Evolutionary conservation across 352 stramenopile species (phyloP), one percentile per base, ranked within the genome.

Genomic region (Phytopythium delawarense): DNA sequence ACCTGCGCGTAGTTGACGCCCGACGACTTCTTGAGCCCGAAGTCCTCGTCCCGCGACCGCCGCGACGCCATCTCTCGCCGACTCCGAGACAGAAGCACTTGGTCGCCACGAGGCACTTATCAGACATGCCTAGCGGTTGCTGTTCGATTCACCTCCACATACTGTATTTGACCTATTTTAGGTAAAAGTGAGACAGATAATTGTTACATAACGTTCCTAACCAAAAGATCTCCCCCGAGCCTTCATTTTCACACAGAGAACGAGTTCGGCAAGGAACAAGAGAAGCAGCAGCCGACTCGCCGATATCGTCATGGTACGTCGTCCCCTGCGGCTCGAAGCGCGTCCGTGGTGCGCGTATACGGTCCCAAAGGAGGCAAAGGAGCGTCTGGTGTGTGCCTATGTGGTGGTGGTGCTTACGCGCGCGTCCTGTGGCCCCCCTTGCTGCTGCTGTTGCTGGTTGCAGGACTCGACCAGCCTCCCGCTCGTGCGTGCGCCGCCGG

Each of bases 1-100:
- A 96, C 79, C 61, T 93, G 81, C 57, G 71, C 78, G 69, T 97
- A 96, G 70, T 96, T 79, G 40, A 96, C 84, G 46, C 83, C 82
- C 7, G 87, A 91, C 49, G 84, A 91, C 59, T 73, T 79, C 70
- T 89, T 91, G 65, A 91, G 73, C 35, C 83, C 81, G 56, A 80
- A 87, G 63, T 82, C 71, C 58, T 92, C 80, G 72, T 69, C 56
- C 62, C 74, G 35, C 61, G 59, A 11, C 51, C 50, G 50, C 25
- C 50, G 30, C 16, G 28, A 40, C 50, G 28, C 12, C 50, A 39
- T 57, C 16, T 45, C 7, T 21, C 39, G 35, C 7, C 35, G 28
- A 32, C 34, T 39, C 2, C 34, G 34, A n/a, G 11, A 7, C 34
- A 13, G 11, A 39, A 30, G 25, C 25, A 30, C 25, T 30, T 3